phyloP scores from a whole-genome alignment of 176 grass and related monocot species.

The Triticum dicoccoides region DNA sequence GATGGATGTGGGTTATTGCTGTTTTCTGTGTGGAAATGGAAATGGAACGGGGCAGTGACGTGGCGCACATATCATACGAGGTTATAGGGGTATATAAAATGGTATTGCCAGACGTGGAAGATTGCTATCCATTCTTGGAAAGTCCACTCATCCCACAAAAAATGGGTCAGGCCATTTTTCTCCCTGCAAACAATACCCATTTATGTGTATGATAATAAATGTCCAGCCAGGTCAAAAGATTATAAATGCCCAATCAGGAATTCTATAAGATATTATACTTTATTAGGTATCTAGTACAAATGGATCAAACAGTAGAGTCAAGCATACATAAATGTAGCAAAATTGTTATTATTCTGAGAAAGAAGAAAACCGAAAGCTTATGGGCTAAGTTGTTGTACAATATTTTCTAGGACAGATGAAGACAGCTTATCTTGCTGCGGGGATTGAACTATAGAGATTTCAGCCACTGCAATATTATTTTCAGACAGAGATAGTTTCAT shows the following conservation, averaged over 20 bases:
- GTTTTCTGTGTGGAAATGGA: slow-evolving; percentile 33
- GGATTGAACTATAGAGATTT: background rate
- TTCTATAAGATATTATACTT: slow-evolving; percentile 8
- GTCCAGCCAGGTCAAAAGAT: background rate
- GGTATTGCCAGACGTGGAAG: slow-evolving; percentile 44
- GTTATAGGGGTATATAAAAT: slow-evolving; percentile 37
- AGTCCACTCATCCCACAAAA: slow-evolving; percentile 19
- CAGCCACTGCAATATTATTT: background rate
- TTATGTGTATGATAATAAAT: slow-evolving; percentile 19
- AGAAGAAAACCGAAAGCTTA: slow-evolving; percentile 17
- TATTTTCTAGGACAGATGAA: background rate
- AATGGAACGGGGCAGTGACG: slow-evolving; percentile 8
- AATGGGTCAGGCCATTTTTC: slow-evolving; percentile 25
- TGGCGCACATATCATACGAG: slow-evolving; percentile 61
- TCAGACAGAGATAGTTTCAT: background rate
- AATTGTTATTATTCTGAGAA: background rate
- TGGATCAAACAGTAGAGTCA: slow-evolving; percentile 11
- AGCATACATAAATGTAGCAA: background rate
- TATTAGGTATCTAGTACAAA: slow-evolving; percentile 2
- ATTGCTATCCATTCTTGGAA: slow-evolving; percentile 50
- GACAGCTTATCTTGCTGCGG: background rate
- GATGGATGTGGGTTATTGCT: slow-evolving; percentile 15
- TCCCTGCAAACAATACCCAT: background rate
- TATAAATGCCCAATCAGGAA: slow-evolving; percentile 5
- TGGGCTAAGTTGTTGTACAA: background rate